Base-by-base conservation (phyloP, 2,329 filamentous ascomycete species). In the Blastomyces gilchristii region DNA sequence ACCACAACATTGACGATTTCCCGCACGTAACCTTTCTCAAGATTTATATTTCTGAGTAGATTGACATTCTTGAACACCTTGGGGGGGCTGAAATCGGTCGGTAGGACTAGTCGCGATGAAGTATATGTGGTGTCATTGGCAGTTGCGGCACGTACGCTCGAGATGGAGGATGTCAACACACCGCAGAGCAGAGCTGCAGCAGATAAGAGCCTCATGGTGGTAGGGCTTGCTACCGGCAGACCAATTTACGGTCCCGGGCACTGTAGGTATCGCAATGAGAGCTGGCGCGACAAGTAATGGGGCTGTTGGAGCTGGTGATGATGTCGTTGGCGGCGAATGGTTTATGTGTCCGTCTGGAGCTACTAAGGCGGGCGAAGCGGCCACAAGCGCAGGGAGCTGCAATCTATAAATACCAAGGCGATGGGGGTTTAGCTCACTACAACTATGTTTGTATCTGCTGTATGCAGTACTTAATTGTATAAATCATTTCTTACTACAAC, bases 61-160 rank as follows among this genome's bases (percentile, higher is more conserved):
- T 99, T 97, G 76, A 83, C 83, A 77, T 99, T 97, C 79, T 92
- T 91, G 81, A 96, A 99, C 68, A 92, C 89, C 74, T 91, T 89
- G 16, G 92, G 88, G 62, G 93, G 91, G 76, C 85, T 88, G 80
- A 97, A 96, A 65, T 76, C 72, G 65, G 70, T 69, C 52, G 74
- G 73, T 31, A 79, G 71, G 63, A 74, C 68, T 62, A 74, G 70
- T 66, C 73, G 72, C 31, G 69, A 64, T n/a, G 68, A 66, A 62
- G 71, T 67, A 62, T 70, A 69, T 53, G 67, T 68, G 56, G 68
- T 67, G 45, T 65, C 62, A 64, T 67, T 74, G 63, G 71, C 65
- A 50, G 73, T 69, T 31, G 68, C 68, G 66, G 72, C 72, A 66
- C 50, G 34, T 14, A 50, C 62, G 62, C 58, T 60, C 67, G 58